Percentiles rank a stretch among this genome's conserved stretches.
These are phyloP conservation scores for Stagonosporopsis cucurbitacearum DNA, from an alignment of 2,329 filamentous ascomycete genomes.

Conservation along the genomic window DNA sequence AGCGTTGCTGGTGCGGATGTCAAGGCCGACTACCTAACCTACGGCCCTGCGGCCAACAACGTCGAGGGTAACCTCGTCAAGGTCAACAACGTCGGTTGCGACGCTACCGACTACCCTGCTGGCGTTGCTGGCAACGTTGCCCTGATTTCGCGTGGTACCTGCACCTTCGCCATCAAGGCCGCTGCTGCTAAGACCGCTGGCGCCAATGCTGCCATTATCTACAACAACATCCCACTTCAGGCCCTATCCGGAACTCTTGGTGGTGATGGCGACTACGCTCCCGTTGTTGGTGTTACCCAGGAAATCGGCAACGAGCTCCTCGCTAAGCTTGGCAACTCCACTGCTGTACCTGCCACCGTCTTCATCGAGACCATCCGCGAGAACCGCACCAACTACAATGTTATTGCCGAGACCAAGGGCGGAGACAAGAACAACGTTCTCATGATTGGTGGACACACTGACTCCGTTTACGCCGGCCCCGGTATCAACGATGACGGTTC, in stretches of 20 bases:
- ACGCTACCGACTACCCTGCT: slow-evolving; percentile 64
- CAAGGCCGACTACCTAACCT: slow-evolving; percentile 44
- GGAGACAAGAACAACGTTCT: slow-evolving; percentile 52
- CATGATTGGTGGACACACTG: slow-evolving; percentile 50
- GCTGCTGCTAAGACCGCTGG: slow-evolving; percentile 69
- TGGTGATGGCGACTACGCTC: slow-evolving; percentile 60
- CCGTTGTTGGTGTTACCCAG: slow-evolving; percentile 71
- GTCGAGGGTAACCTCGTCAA: slow-evolving; percentile 66
- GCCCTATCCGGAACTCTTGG: slow-evolving; percentile 71
- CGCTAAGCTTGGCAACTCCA: slow-evolving; percentile 57
- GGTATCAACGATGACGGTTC: slow-evolving; percentile 54
- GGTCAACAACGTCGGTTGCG: slow-evolving; percentile 69
- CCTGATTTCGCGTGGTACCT: slow-evolving; percentile 70
- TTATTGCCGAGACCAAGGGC: slow-evolving; percentile 48
- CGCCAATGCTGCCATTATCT: slow-evolving; percentile 72
- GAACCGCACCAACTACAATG: slow-evolving; percentile 55
- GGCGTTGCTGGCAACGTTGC: slow-evolving; percentile 67
- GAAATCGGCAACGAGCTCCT: slow-evolving; percentile 64
- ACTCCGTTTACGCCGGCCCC: slow-evolving; percentile 52
- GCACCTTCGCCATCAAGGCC: slow-evolving; percentile 73
- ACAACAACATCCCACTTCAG: slow-evolving; percentile 69
- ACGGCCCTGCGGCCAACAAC: slow-evolving; percentile 70
- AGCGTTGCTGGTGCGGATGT: slow-evolving; percentile 34
- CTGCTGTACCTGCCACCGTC: slow-evolving; percentile 40
- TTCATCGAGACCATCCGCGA: slow-evolving; percentile 53